phyloP scores from a whole-genome alignment of 2,329 filamentous ascomycete genomes.

The Tothia fuscella region DNA sequence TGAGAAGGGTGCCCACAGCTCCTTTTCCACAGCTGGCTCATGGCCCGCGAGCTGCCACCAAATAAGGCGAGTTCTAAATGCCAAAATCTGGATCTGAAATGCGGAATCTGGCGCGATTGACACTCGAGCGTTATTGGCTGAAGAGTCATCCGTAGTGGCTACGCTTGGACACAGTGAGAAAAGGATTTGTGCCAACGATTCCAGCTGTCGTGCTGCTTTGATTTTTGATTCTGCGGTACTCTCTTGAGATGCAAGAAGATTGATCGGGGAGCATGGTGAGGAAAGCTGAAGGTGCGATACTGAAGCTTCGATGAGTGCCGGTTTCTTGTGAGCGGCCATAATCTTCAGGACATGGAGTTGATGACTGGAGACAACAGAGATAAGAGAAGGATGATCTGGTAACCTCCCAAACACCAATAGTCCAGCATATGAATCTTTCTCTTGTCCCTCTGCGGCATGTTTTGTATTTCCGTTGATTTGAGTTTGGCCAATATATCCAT shows the following conservation, averaged over 20 bases:
- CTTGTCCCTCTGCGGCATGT: not conserved
- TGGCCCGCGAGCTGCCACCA: slow-evolving; percentile 57
- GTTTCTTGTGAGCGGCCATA: slow-evolving; percentile 47
- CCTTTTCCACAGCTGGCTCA: slow-evolving; percentile 30
- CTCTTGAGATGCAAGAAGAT: slow-evolving; percentile 40
- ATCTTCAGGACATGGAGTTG: slow-evolving; percentile 56
- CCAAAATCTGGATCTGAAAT: slow-evolving; percentile 52
- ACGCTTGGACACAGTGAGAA: slow-evolving; percentile 56
- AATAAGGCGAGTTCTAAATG: slow-evolving; percentile 46
- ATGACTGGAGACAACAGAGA: slow-evolving; percentile 47
- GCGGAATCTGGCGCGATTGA: slow-evolving; percentile 45
- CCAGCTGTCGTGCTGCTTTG: slow-evolving; percentile 54
- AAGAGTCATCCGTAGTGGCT: slow-evolving; percentile 48
- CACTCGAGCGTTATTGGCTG: slow-evolving; percentile 34
- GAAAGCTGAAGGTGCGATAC: slow-evolving; percentile 43
- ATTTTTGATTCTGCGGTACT: slow-evolving; percentile 28
- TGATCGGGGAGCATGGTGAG: slow-evolving; percentile 45
- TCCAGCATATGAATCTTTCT: slow-evolving; percentile 40
- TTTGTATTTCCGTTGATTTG: not conserved
- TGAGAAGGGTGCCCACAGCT: slow-evolving; percentile 53
- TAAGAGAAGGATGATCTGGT: slow-evolving; percentile 19
- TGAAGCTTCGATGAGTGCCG: slow-evolving; percentile 45
- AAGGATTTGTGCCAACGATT: slow-evolving; percentile 52
- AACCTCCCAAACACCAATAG: slow-evolving; percentile 49
- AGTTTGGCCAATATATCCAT: slow-evolving; percentile 22